Evolutionary conservation across 352 stramenopile genomes (phyloP).

Genomic region (Globisporangium cystogenes): DNA sequence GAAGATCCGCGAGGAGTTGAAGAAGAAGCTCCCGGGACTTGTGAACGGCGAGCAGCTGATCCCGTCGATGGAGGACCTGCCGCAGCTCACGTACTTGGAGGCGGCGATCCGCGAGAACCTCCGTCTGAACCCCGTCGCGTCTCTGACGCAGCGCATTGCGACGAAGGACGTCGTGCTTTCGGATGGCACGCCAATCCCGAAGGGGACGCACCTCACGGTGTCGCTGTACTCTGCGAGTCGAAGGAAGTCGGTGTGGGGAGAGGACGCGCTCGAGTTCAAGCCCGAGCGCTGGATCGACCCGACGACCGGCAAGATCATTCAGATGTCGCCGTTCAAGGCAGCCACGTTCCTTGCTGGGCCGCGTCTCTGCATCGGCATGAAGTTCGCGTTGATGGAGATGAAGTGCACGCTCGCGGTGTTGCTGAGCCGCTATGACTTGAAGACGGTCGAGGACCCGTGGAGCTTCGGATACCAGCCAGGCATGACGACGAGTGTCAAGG

Average conservation of each 20-base stretch:
- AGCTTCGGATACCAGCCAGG: too few species aligned
- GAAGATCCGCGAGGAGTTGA: slow-evolving; percentile 25
- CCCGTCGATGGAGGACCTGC: slow-evolving; percentile 5
- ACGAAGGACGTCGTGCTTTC: slow-evolving; percentile 20
- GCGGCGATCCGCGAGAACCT: slow-evolving; percentile 11
- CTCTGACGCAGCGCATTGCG: slow-evolving; percentile 13
- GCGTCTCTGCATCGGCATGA: slow-evolving; percentile 31
- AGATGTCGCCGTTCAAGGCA: slow-evolving; percentile 31
- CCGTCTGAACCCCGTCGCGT: slow-evolving; percentile 6
- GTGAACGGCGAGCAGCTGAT: not conserved
- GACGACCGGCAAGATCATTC: slow-evolving; percentile 7
- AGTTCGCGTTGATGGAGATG: not conserved
- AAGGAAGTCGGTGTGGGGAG: slow-evolving; percentile 18
- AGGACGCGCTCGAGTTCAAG: slow-evolving; percentile 29
- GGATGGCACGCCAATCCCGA: slow-evolving; percentile 19
- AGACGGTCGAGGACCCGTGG: too few species aligned
- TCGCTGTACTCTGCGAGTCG: slow-evolving; percentile 21
- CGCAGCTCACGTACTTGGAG: slow-evolving; percentile 2
- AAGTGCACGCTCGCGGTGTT: too few species aligned
- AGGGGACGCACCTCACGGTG: slow-evolving; percentile 18
- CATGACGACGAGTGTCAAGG: too few species aligned
- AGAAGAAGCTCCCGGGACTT: not conserved
- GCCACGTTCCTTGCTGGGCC: slow-evolving; percentile 35
- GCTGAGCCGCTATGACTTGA: too few species aligned
- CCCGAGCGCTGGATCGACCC: slow-evolving; percentile 66